Conservation (phyloP, 2,329 filamentous ascomycete species). For the Nannizzia gypsea region DNA sequence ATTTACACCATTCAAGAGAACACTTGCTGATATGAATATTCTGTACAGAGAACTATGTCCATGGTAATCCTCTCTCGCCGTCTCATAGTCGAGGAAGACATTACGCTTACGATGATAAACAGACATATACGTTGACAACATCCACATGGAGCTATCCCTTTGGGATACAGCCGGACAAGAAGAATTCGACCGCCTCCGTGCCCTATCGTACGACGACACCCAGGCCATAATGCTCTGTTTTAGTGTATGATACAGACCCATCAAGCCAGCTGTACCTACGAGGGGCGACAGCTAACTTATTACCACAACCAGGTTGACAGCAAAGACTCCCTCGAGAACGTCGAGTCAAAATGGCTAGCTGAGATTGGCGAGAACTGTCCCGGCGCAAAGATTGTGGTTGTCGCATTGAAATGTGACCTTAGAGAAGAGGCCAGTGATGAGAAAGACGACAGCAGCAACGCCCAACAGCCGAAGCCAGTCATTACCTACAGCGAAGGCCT, state of each 20-base stretch:
- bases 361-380: slow-evolving; percentile 98
- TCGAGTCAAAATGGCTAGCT: slow-evolving; percentile 95
- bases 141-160: slow-evolving; percentile 90
- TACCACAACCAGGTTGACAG: slow-evolving; percentile 59
- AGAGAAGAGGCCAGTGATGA: slow-evolving; percentile 62
- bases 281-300: background rate
- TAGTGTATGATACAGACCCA: slow-evolving; percentile 43
- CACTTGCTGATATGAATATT: slow-evolving; percentile 9
- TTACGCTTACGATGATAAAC: slow-evolving; percentile 8
- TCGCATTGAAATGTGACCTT: slow-evolving; percentile 93
- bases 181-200: slow-evolving; percentile 93
- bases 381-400: slow-evolving; percentile 84
- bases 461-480: slow-evolving; percentile 27
- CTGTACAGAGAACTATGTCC: slow-evolving; percentile 79
- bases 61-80: slow-evolving; percentile 47
- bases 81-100: background rate
- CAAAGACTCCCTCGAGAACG: slow-evolving; percentile 92
- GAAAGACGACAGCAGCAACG: slow-evolving; percentile 49
- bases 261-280: background rate
- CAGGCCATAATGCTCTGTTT: slow-evolving; percentile 99
- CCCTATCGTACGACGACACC: slow-evolving; percentile 93
- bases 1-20: background rate
- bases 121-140: slow-evolving; percentile 98
- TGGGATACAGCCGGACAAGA: slow-evolving; percentile 99
- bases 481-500: slow-evolving; percentile 88